Evolutionary conservation across 176 grass and related monocot genomes (phyloP), one percentile per base, ranked within the genome.

Genomic region (Stipa capillata): DNA sequence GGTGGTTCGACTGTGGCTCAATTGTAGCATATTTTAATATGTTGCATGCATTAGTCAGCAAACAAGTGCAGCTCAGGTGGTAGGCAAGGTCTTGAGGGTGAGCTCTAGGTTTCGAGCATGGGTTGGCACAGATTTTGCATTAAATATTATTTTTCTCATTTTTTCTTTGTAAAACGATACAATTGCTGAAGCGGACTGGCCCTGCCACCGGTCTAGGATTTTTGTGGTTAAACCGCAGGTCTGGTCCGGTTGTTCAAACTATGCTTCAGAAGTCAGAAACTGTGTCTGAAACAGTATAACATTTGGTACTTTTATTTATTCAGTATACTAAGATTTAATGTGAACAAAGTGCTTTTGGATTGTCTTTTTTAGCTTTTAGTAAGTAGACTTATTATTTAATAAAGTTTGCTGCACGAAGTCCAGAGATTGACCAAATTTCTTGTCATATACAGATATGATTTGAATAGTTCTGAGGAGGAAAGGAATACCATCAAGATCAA

Each of bases 391-490:
- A 54, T 28, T 81, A 31, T 67, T 47, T 79, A 51, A 43, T 82
- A 70, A 18, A 43, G 5, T 68, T n/a, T 69, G 25, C 41, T 69
- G 28, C 35, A n/a, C 63, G 29, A 76, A 71, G 29, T 41, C 27
- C 24, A n/a, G 15, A 54, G 11, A 65, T 29, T 89, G 76, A 89
- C 21, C 14, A 36, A 36, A 28, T 81, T 81, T 40, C 43, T 67
- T 78, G 41, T 42, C 62, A 59, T 82, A n/a, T 86, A 56, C 89
- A 97, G 95, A 43, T 97, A 97, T 87, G 87, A 90, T 79, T 81
- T 97, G 56, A 87, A 88, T 65, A 92, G 95, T 78, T 92, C 92
- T 33, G 81, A 84, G 76, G 81, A 79, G 21, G 89, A 97, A 86
- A 88, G 95, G 69, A 94, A 85, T 77, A 56, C 37, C 37, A 73